Evolutionary conservation across 2,329 filamentous ascomycete species (phyloP).

Genomic region (Microcyclospora tardicrescens): DNA sequence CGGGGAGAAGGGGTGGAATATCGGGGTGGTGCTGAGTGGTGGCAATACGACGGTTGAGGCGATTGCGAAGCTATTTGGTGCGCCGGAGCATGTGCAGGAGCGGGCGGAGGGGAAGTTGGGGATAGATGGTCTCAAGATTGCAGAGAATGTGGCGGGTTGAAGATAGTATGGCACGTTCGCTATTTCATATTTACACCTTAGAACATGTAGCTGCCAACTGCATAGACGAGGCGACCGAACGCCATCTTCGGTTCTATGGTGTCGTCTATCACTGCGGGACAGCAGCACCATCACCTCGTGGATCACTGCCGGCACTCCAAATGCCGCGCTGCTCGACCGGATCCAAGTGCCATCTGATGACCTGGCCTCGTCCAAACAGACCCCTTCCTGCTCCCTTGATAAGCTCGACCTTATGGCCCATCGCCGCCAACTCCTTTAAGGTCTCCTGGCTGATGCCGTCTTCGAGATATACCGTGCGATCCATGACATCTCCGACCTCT

Average conservation of each 20-base stretch:
- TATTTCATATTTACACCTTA: too few species aligned
- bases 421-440: conserved; percentile 48
- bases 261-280: conserved; percentile 28
- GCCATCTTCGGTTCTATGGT: too few species aligned
- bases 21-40: conserved; percentile 49
- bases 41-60: conserved; percentile 53
- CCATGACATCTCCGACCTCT: conserved; percentile 43
- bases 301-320: conserved; percentile 83
- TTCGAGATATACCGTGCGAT: conserved; percentile 62
- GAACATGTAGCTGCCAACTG: too few species aligned
- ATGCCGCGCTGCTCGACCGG: conserved; percentile 50
- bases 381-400: conserved; percentile 52
- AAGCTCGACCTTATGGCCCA: conserved; percentile 64
- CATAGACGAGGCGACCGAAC: too few species aligned
- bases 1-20: conserved; percentile 60
- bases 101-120: conserved; percentile 29
- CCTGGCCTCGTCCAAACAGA: conserved; percentile 75
- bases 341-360: conserved; percentile 68
- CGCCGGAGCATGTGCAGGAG: conserved; percentile 19
- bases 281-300: conserved; percentile 69
- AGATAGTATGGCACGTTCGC: neutral
- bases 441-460: conserved; percentile 63
- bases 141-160: conserved; percentile 32
- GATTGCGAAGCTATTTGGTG: conserved; percentile 41
- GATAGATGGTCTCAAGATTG: conserved; percentile 27